Evolutionary conservation across 2,329 filamentous ascomycete species (phyloP).

Genomic region (Lasiodiplodia hormozganensis): DNA sequence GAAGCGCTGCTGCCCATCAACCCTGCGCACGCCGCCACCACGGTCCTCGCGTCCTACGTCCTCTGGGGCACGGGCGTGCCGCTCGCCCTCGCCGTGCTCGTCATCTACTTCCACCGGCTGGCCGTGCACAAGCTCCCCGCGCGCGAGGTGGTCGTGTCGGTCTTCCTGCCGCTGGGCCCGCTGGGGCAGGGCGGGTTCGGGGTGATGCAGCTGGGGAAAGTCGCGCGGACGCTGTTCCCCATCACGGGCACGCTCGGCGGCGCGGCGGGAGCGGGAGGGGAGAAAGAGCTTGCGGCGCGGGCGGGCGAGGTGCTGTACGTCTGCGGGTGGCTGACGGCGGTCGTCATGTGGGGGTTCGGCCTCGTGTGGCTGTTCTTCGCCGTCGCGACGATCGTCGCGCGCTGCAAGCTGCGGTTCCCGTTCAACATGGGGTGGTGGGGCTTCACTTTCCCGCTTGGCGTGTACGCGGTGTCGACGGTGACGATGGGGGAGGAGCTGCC

Average conservation of each 20-base stretch:
- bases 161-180: conserved; percentile 70
- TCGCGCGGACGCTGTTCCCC: conserved; percentile 48
- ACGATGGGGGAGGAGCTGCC: conserved; percentile 55
- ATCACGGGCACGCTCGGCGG: conserved; percentile 40
- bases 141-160: conserved; percentile 68
- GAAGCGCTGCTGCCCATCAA: conserved; percentile 57
- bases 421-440: conserved; percentile 67
- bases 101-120: conserved; percentile 71
- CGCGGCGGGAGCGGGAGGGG: conserved; percentile 27
- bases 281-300: too few species aligned
- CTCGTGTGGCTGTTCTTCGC: conserved; percentile 60
- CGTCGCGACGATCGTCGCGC: conserved; percentile 47
- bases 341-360: conserved; percentile 62
- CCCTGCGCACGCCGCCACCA: conserved; percentile 60
- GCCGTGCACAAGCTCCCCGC: conserved; percentile 68
- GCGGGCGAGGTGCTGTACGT: conserved; percentile 62
- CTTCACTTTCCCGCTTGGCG: conserved; percentile 62
- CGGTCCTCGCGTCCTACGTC: conserved; percentile 67
- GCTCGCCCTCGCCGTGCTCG: conserved; percentile 64
- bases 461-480: conserved; percentile 54
- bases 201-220: conserved; percentile 51
- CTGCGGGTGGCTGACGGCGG: conserved; percentile 56
- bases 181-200: conserved; percentile 68
- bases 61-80: conserved; percentile 69
- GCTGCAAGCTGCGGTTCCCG: conserved; percentile 47